Base-by-base conservation (phyloP, 164 flowering plant genomes). In the Vitis rupestris region DNA sequence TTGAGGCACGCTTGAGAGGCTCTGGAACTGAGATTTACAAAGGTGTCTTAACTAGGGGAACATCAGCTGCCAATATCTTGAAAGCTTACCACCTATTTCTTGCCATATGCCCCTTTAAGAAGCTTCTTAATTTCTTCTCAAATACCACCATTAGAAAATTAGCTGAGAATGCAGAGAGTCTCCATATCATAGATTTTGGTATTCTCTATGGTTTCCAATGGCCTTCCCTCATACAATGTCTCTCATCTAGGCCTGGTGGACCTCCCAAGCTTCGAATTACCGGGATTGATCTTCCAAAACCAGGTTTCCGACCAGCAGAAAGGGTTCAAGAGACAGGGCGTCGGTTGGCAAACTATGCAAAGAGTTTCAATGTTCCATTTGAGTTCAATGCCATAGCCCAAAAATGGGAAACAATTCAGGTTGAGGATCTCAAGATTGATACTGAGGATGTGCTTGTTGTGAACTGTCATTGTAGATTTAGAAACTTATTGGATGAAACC, bases 1-100 rank as follows among this genome's bases (percentile, higher is more conserved):
- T 78, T 8, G 78, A 79, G 62, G 81, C 81, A 37, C 81, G 81
- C 23, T 17, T 79, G 16, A 74, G 76, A 50, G 79, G 81, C 4
- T 54, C 61, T n/a, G 79, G 74, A 52, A 72, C 71, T 48, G 61
- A 59, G 44, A 66, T 64, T 50, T 63, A 74, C 56, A 58, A 16
- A 8, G 14, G 67, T 19, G 11, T 65, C n/a, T 9, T 65, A 19
- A 31, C 58, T 3, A 52, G 31, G 29, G 9, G 6, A 31, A 31
- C 65, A n/a, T 65, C 74, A 8, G 78, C 81, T 60, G 72, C 72
- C 37, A 68, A 71, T 68, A 10, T 71, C n/a, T 63, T 78, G 73
- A 78, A 69, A 72, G 78, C 78, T 15, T 69, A 75, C 54, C 78
- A 68, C 37, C 49, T 78, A 50, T 70, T 59, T 64, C 67, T 78